A percentile compares a stretch with the other conserved stretches of the same genome.
Conservation (phyloP, 148 eudicot genomes). For the Salicornia ramosissima region DNA sequence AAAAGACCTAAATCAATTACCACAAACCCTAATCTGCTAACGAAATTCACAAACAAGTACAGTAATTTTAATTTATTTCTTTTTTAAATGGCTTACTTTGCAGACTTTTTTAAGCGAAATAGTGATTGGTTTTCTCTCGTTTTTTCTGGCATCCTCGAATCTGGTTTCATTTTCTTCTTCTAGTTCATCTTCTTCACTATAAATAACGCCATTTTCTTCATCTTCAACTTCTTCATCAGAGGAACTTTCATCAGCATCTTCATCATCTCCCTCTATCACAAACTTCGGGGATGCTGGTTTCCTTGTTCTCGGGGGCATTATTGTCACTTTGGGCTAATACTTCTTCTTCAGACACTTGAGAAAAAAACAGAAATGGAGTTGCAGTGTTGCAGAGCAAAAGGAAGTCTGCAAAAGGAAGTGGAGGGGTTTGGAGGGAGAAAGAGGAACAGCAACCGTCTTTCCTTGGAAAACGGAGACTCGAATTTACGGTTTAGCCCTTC, state of each 20-base stretch:
- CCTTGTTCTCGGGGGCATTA: constrained; percentile 61
- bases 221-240: constrained; percentile 38
- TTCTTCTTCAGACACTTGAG: not conserved
- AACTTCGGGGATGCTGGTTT: constrained; percentile 42
- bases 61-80: not conserved
- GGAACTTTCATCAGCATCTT: constrained; percentile 53
- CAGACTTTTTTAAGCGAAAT: constrained; percentile 80
- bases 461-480: not conserved
- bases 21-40: constrained; percentile 8
- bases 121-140: constrained; percentile 53
- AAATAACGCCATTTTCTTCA: constrained; percentile 18
- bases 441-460: constrained; percentile 30
- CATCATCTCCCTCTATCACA: constrained; percentile 57
- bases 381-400: not conserved
- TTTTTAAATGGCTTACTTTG: constrained; percentile 40
- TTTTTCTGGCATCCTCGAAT: constrained; percentile 25
- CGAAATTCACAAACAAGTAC: not conserved
- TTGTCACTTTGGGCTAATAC: not conserved
- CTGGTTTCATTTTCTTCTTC: constrained; percentile 24
- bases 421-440: too few species aligned
- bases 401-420: not conserved
- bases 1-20: not conserved
- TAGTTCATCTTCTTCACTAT: constrained; percentile 11
- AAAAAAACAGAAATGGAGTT: not conserved
- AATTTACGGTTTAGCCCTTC: constrained; percentile 30